phyloP scores from a whole-genome alignment of 176 grass and related monocot species.

The Ampelocalamus luodianensis region DNA sequence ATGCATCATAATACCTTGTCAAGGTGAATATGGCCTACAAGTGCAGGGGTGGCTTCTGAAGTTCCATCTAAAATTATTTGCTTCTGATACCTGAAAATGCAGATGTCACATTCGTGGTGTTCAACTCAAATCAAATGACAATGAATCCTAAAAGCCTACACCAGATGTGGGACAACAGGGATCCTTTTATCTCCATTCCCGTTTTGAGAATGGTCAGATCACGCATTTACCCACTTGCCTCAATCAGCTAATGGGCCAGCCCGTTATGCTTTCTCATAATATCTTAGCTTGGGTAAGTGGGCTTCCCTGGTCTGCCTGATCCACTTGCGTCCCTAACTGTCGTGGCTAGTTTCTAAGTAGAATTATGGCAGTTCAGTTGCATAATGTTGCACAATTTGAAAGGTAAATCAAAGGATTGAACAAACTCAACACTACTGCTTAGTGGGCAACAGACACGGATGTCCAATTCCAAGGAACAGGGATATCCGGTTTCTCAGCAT shows the following conservation, averaged over 20 bases:
- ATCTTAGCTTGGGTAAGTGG: background rate
- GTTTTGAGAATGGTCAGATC: slow-evolving; percentile 16
- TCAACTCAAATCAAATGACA: slow-evolving; percentile 25
- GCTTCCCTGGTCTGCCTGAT: background rate
- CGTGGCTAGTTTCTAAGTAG: slow-evolving; percentile 6
- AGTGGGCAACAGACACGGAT: slow-evolving; percentile 1
- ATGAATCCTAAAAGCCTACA: slow-evolving; percentile 22
- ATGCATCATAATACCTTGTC: slow-evolving; percentile 62
- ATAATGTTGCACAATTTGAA: slow-evolving; percentile 16
- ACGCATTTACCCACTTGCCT: background rate
- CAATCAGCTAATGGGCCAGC: background rate
- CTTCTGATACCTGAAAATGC: slow-evolving; percentile 70
- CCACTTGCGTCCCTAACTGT: background rate
- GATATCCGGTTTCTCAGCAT: background rate
- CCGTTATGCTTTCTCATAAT: background rate
- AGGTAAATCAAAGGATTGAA: background rate
- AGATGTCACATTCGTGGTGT: slow-evolving; percentile 9
- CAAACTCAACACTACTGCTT: background rate
- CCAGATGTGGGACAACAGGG: background rate
- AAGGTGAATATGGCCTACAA: slow-evolving; percentile 91
- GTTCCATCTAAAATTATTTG: slow-evolving; percentile 56
- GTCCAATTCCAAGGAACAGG: background rate
- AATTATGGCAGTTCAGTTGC: background rate
- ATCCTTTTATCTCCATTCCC: slow-evolving; percentile 3
- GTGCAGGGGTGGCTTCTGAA: slow-evolving; percentile 59